Evolutionary conservation across 768 basidiomycete species (phyloP).

Genomic region (Lactarius quietus): DNA sequence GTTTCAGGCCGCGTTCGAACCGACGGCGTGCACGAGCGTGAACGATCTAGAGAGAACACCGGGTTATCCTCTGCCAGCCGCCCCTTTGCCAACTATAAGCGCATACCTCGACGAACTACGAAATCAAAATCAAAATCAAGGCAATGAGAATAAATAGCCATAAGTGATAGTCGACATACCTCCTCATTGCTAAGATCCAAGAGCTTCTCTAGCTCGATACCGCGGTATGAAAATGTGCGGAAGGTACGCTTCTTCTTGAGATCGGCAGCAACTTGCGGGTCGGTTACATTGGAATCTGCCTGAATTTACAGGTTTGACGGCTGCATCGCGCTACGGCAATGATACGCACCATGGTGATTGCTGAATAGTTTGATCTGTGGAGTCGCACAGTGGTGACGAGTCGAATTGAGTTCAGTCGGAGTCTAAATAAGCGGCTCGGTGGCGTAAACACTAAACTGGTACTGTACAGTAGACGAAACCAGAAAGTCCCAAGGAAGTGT

Average conservation of each 20-base stretch:
- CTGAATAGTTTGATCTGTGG: conserved; percentile 12
- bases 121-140: conserved; percentile 16
- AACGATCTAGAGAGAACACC: conserved; percentile 57
- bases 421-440: conserved; percentile 33
- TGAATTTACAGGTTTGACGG: conserved; percentile 31
- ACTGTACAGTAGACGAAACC: conserved; percentile 54
- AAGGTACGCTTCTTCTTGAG: conserved; percentile 99
- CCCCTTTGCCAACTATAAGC: conserved; percentile 6
- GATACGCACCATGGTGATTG: conserved; percentile 26
- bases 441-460: conserved; percentile 42
- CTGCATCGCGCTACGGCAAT: not conserved
- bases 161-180: conserved; percentile 46
- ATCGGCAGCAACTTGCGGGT: conserved; percentile 91
- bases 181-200: conserved; percentile 95
- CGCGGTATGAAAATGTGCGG: conserved; percentile 98
- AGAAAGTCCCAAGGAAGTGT: not conserved
- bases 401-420: conserved; percentile 26
- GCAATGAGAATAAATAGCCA: not conserved
- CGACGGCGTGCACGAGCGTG: conserved; percentile 98
- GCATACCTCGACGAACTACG: conserved; percentile 76
- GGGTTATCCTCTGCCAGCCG: not conserved
- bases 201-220: conserved; percentile 97
- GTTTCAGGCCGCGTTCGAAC: conserved; percentile 98
- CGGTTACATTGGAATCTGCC: conserved; percentile 84
- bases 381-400: conserved; percentile 8